Evolutionary conservation across 306 rosid species (phyloP).

Genomic region (Cucurbita maxima): DNA sequence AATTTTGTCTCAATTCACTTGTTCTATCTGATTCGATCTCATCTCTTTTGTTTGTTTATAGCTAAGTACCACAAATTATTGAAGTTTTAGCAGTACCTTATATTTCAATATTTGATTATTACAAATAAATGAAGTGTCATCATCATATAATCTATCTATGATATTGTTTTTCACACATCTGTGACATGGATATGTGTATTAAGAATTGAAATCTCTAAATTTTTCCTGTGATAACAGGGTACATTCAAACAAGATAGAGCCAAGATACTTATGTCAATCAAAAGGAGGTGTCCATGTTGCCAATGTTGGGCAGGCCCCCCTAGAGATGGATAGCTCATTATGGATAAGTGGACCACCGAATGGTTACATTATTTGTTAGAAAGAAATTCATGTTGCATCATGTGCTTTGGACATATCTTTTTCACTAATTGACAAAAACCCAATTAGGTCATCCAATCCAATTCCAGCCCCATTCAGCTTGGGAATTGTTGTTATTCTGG

Average conservation of each 20-base stretch:
- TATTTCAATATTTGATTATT: background rate
- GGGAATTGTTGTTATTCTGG: background rate
- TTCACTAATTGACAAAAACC: conserved; percentile 1
- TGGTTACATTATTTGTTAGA: background rate
- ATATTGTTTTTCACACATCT: background rate
- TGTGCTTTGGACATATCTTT: background rate
- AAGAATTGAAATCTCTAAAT: background rate
- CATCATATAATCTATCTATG: background rate
- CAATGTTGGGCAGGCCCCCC: conserved; percentile 16
- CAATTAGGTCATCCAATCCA: background rate
- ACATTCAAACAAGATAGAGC: background rate
- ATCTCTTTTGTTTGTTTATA: background rate
- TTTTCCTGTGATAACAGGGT: background rate
- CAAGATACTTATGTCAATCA: background rate
- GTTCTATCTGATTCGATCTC: background rate
- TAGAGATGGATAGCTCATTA: conserved; percentile 15
- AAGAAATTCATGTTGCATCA: background rate
- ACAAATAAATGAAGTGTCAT: background rate
- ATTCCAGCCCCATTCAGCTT: background rate
- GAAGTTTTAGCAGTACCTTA: background rate
- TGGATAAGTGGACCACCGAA: conserved; percentile 26
- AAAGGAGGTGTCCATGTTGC: background rate
- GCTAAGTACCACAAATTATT: background rate
- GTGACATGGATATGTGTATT: background rate
- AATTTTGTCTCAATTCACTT: background rate